Percentiles rank a stretch among this genome's conserved stretches.
Evolutionary conservation across 441 rosid genomes (phyloP).

Genomic region (Adansonia grandidieri): DNA sequence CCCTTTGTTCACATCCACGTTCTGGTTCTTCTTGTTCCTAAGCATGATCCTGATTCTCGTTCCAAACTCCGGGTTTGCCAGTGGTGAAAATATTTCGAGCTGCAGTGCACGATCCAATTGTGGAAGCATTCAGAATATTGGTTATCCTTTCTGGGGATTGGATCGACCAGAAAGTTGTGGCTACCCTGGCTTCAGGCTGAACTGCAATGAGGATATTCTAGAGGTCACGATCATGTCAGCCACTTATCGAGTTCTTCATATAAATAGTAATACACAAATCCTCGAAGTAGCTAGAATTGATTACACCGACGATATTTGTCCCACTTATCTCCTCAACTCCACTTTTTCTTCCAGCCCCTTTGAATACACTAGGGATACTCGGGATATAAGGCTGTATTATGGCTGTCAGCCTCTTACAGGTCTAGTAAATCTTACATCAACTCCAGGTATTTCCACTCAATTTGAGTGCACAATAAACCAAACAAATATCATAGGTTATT

Average conservation of each 20-base stretch:
- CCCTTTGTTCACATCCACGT: background rate
- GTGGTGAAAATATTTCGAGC: background rate
- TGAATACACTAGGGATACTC: background rate
- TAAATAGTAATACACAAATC: background rate
- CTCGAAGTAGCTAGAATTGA: slow-evolving; percentile 34
- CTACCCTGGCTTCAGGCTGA: slow-evolving; percentile 29
- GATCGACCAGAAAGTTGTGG: slow-evolving; percentile 38
- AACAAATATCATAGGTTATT: slow-evolving; percentile 4
- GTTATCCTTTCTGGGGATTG: slow-evolving; percentile 46
- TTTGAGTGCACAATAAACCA: background rate
- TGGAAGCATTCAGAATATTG: slow-evolving; percentile 19
- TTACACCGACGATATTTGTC: slow-evolving; percentile 34
- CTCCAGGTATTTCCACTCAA: background rate
- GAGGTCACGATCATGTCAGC: slow-evolving; percentile 25
- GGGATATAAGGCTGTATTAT: background rate
- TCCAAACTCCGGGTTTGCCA: slow-evolving; percentile 25
- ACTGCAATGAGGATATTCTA: slow-evolving; percentile 4
- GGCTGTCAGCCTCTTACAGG: background rate
- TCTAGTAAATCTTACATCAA: too few species aligned
- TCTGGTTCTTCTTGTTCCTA: slow-evolving; percentile 21
- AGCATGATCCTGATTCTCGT: slow-evolving; percentile 17
- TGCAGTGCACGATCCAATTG: slow-evolving; percentile 35
- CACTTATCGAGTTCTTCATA: slow-evolving; percentile 25
- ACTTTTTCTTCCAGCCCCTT: background rate
- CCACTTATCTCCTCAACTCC: slow-evolving; percentile 16